Evolutionary conservation across 2,329 filamentous ascomycete genomes (phyloP).

Genomic region (Ceratocystis alfenasii): DNA sequence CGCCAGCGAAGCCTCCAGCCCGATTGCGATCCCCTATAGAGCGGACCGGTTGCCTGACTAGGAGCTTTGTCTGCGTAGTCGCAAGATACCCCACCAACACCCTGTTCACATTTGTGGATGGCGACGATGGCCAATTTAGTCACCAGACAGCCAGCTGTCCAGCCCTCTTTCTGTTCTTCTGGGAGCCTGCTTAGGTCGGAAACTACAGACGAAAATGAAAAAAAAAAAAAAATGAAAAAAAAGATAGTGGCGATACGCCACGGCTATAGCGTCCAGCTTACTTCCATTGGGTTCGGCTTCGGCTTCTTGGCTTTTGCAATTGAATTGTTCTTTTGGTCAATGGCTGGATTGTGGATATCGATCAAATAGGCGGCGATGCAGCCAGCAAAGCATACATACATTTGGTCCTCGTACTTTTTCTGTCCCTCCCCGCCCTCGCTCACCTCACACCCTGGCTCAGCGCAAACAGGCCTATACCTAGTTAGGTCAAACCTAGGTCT

Average conservation of each 20-base stretch:
- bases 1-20: not conserved
- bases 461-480: conserved; percentile 18
- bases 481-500: conserved; percentile 13
- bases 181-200: not conserved
- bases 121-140: not conserved
- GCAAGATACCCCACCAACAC: conserved; percentile 5
- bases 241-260: not conserved
- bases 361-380: conserved; percentile 8
- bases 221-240: not conserved
- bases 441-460: conserved; percentile 5
- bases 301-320: conserved; percentile 3
- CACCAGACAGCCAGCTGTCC: not conserved
- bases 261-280: no score
- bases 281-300: not conserved
- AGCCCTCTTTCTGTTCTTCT: not conserved
- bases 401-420: conserved; percentile 12
- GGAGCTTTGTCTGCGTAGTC: conserved; percentile 3
- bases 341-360: conserved; percentile 9
- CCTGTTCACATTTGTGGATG: not conserved
- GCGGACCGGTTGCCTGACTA: not conserved
- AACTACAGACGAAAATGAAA: not conserved
- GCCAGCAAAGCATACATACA: conserved; percentile 12
- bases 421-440: conserved; percentile 16
- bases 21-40: not conserved
- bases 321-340: conserved; percentile 12